Base-by-base conservation (phyloP, 768 basidiomycete species). In the Boletus vinaceobasis region DNA sequence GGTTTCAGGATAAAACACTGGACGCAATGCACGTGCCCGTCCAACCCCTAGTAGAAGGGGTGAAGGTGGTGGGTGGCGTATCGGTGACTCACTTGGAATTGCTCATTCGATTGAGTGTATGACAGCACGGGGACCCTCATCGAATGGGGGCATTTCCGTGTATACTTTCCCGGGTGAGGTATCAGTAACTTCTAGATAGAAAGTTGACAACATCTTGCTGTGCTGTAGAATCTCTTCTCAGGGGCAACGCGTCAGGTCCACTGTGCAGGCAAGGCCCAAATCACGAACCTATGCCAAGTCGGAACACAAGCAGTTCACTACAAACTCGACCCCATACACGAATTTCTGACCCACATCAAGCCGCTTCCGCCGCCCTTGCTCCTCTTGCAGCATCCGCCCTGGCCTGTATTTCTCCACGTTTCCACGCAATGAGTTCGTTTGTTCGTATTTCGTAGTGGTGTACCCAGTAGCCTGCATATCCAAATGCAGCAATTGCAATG, bases 391-490 rank as follows among this genome's bases (percentile, higher is more conserved):
- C 66, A 64, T 56, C 71, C 64, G 60, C 73, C 72, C 67, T 85
- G 37, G 55, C 76, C 50, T 79, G 78, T 59, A 91, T 79, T 64
- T 86, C 77, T 21, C 71, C 77, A 46, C 83, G 81, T 71, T 86
- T 89, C 70, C 81, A 75, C 31, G 79, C 79, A 21, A 92, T 72
- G 19, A 90, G 72, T 48, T 79, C 83, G 8, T 70, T 77, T 2
- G 86, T 80, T n/a, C 82, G 76, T 48, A 75, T 59, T 62, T 90
- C 88, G 79, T 86, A 87, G 36, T 71, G 69, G 65, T 87, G 82
- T 19, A 81, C 85, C 79, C 80, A 87, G 75, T 93, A 93, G 37
- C 91, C 91, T 11, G 74, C 76, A 63, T 78, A 84, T 2, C 87
- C 88, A 65, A 90, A 93, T 1, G 75, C 80, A 35, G 69, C 82